These are phyloP conservation scores for Tulasnella sp. DNA, from an alignment of 768 basidiomycete species.

Conservation along the genomic window DNA sequence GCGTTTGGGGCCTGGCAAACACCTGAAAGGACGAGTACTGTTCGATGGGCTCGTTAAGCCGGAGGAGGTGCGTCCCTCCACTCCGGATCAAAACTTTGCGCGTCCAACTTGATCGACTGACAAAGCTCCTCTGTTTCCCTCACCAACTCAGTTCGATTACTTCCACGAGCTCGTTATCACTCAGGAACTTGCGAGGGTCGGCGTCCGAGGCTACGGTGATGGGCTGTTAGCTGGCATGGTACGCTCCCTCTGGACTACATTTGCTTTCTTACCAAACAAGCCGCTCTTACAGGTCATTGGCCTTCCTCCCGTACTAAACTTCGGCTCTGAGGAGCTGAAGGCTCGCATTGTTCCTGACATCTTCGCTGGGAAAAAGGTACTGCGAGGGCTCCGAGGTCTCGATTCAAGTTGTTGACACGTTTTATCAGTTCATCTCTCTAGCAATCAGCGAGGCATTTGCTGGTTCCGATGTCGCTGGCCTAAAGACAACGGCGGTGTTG, in stretches of 20 bases:
- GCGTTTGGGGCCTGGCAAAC: conserved; percentile 86
- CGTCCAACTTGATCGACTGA: not conserved
- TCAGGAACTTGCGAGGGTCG: conserved; percentile 56
- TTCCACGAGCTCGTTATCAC: conserved; percentile 80
- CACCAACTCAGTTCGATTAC: conserved; percentile 55
- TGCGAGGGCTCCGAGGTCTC: not conserved
- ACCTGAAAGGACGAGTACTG: conserved; percentile 68
- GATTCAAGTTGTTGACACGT: not conserved
- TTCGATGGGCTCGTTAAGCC: conserved; percentile 69
- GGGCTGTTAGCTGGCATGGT: conserved; percentile 64
- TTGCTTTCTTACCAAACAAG: not conserved
- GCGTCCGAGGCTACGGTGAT: conserved; percentile 72
- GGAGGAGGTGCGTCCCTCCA: conserved; percentile 49
- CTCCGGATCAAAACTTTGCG: not conserved
- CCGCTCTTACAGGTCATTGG: conserved; percentile 46
- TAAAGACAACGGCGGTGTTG: conserved; percentile 66
- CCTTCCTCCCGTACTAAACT: conserved; percentile 78
- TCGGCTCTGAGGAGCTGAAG: conserved; percentile 52
- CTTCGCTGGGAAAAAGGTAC: conserved; percentile 55
- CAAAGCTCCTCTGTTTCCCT: not conserved
- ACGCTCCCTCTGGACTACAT: not conserved
- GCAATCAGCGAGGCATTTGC: conserved; percentile 88
- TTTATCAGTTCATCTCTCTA: conserved; percentile 56
- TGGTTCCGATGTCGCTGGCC: conserved; percentile 72
- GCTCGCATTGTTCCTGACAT: conserved; percentile 45